Conservation (phyloP, 257 asterid genomes). For the Forsythia viridissima region DNA sequence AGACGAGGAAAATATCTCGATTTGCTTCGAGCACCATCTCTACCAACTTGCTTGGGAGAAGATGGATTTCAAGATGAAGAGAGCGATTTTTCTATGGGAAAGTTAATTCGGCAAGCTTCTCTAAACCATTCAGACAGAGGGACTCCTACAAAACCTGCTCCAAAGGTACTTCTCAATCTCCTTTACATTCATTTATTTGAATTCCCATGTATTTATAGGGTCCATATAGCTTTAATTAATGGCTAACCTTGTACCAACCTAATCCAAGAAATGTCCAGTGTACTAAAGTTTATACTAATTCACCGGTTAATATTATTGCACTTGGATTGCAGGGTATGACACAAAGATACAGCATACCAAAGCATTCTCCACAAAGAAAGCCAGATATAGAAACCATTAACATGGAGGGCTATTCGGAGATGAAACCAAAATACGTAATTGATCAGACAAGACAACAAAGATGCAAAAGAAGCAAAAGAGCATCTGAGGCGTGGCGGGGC, state of each 20-base stretch:
- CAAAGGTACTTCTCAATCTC: conserved; percentile 35
- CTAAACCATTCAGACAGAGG: conserved; percentile 32
- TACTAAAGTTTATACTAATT: not conserved
- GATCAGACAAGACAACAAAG: conserved; percentile 24
- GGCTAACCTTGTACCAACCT: not conserved
- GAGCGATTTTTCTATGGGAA: conserved; percentile 55
- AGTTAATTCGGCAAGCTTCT: conserved; percentile 70
- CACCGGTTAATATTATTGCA: not conserved
- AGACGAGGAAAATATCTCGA: not conserved
- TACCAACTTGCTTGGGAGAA: conserved; percentile 38
- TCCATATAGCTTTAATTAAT: not conserved
- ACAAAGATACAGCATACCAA: conserved; percentile 39
- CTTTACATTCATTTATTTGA: not conserved
- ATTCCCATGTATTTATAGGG: not conserved
- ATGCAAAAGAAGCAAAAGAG: conserved; percentile 25
- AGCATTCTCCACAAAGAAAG: conserved; percentile 35
- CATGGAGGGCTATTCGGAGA: conserved; percentile 26
- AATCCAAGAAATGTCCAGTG: not conserved
- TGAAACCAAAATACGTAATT: conserved; percentile 17
- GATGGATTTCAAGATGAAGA: conserved; percentile 41
- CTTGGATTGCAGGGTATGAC: conserved; percentile 37
- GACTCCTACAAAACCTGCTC: conserved; percentile 37
- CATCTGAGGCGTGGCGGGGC: conserved; percentile 34
- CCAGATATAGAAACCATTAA: conserved; percentile 32
- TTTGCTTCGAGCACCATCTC: conserved; percentile 51